Percentiles rank a stretch among this genome's conserved stretches.
phyloP scores from a whole-genome alignment of 768 basidiomycete genomes.

The Leccinum fibrillosum region DNA sequence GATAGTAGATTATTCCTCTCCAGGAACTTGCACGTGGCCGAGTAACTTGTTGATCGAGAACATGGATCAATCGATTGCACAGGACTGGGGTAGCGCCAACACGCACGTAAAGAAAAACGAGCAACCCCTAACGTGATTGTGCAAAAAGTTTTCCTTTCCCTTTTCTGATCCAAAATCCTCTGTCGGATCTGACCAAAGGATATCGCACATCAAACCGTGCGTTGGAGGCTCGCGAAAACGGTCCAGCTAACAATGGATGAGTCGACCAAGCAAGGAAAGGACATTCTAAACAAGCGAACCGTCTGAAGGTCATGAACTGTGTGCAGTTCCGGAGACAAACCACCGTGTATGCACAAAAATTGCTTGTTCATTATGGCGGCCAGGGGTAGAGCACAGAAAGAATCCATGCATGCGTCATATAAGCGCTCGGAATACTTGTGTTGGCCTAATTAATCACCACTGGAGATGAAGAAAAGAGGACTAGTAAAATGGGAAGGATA shows the following conservation, averaged over 20 bases:
- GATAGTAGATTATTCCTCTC: constrained; percentile 89
- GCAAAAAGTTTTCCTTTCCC: constrained; percentile 59
- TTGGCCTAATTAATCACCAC: constrained; percentile 46
- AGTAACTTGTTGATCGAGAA: constrained; percentile 47
- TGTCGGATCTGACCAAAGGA: constrained; percentile 72
- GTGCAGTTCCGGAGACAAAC: constrained; percentile 65
- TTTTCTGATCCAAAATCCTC: constrained; percentile 73
- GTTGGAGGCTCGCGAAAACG: constrained; percentile 74
- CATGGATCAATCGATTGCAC: neutral
- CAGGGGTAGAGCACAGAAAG: constrained; percentile 67
- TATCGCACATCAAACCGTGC: constrained; percentile 71
- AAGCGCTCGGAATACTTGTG: constrained; percentile 75
- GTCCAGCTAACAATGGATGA: constrained; percentile 46
- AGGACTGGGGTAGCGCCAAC: neutral
- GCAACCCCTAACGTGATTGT: constrained; percentile 73
- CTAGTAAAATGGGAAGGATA: neutral
- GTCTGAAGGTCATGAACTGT: constrained; percentile 63
- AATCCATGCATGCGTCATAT: constrained; percentile 72
- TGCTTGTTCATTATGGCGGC: constrained; percentile 81
- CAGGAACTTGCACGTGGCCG: constrained; percentile 90
- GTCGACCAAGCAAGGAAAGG: neutral
- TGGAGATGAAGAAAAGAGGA: constrained; percentile 3
- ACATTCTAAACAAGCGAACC: constrained; percentile 33
- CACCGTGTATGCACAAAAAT: constrained; percentile 75
- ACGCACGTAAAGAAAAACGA: constrained; percentile 73